These are phyloP conservation scores for Pseudohalonectria lignicola DNA, from an alignment of 2,329 filamentous ascomycete species.

Conservation along the genomic window DNA sequence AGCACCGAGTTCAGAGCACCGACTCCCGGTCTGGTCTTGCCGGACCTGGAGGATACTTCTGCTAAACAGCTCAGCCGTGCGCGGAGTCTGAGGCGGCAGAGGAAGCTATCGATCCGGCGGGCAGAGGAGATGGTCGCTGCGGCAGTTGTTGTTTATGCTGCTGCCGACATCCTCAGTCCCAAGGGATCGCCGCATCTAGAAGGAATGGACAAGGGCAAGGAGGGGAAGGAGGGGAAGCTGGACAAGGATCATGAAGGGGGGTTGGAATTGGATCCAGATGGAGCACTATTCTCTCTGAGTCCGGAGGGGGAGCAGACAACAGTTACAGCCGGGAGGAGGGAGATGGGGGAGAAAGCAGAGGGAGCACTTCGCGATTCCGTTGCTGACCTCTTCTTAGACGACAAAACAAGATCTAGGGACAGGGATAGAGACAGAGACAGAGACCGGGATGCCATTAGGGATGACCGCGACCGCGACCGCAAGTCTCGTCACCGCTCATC, in stretches of 20 bases:
- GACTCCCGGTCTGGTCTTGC: constrained; percentile 36
- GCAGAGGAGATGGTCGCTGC: constrained; percentile 43
- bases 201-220: constrained; percentile 16
- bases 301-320: background rate
- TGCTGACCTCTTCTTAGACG: constrained; percentile 47
- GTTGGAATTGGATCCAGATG: constrained; percentile 20
- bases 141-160: constrained; percentile 41
- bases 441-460: no score
- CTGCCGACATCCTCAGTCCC: constrained; percentile 34
- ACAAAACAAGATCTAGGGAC: constrained; percentile 27
- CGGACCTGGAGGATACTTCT: constrained; percentile 25
- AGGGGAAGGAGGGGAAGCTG: constrained; percentile 13
- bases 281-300: constrained; percentile 14
- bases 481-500: constrained; percentile 26
- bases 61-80: constrained; percentile 27
- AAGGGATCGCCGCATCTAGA: constrained; percentile 21
- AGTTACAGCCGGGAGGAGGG: constrained; percentile 13
- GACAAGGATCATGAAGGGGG: constrained; percentile 14
- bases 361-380: constrained; percentile 31
- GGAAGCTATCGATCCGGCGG: constrained; percentile 30
- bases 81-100: constrained; percentile 31
- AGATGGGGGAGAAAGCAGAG: constrained; percentile 20
- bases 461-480: no score
- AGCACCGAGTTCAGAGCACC: constrained; percentile 23
- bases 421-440: no score